Conservation (phyloP, 345 rosid genomes). For the Moringa oleifera region DNA sequence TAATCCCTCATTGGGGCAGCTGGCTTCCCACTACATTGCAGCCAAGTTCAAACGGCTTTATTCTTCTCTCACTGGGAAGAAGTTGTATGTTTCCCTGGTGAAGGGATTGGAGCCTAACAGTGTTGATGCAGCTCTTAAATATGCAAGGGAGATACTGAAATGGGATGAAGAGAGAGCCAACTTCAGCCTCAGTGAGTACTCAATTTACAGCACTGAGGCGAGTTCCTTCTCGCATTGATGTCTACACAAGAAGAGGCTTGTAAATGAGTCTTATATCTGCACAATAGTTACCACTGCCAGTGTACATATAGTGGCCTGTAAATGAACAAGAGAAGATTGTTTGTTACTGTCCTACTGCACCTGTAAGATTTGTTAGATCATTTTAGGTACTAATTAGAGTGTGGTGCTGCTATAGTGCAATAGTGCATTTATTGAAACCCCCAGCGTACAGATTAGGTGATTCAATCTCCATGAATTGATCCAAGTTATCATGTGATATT, state of each 20-base stretch:
- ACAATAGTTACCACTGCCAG: background rate
- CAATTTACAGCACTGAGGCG: conserved; percentile 40
- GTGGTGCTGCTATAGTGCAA: too few species aligned
- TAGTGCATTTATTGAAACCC: too few species aligned
- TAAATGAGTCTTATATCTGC: background rate
- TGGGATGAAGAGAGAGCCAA: conserved; percentile 81
- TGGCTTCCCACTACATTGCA: conserved; percentile 73
- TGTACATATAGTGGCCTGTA: conserved; percentile 28
- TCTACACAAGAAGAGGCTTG: conserved; percentile 2
- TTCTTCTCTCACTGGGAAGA: conserved; percentile 62
- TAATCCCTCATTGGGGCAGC: conserved; percentile 73
- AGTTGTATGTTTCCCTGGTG: conserved; percentile 55
- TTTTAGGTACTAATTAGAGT: background rate
- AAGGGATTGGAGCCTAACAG: conserved; percentile 64
- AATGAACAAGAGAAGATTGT: conserved; percentile 13
- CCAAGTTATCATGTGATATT: too few species aligned
- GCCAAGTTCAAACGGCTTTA: conserved; percentile 87
- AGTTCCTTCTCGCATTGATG: conserved; percentile 33
- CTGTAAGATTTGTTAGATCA: background rate
- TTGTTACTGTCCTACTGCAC: background rate
- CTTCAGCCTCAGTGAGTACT: conserved; percentile 36
- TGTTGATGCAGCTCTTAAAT: conserved; percentile 56
- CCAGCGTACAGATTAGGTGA: too few species aligned
- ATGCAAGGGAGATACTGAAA: conserved; percentile 81
- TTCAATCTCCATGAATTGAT: too few species aligned